These are phyloP conservation scores for Blastobotrys proliferans DNA, from an alignment of 1,139 yeast genomes.

Conservation along the genomic window DNA sequence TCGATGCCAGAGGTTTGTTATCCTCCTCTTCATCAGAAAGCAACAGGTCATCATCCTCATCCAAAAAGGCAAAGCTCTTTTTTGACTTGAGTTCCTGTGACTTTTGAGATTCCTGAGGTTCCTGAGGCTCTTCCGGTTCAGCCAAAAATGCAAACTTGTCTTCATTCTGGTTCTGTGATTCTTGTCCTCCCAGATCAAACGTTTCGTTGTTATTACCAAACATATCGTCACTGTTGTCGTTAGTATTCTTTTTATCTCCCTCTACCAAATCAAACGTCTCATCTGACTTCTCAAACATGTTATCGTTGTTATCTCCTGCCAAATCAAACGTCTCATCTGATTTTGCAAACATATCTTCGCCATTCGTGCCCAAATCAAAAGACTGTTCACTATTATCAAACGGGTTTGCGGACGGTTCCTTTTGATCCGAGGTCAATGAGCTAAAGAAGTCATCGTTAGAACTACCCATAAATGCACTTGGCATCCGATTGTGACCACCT, in stretches of 20 bases:
- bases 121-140: not conserved
- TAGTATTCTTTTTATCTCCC: not conserved
- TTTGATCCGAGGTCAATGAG: constrained; percentile 7
- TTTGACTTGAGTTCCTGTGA: not conserved
- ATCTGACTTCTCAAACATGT: not conserved
- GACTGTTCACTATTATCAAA: constrained; percentile 11
- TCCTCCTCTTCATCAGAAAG: constrained; percentile 22
- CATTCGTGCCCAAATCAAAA: constrained; percentile 14
- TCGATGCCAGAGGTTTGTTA: constrained; percentile 1
- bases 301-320: constrained; percentile 10
- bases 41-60: constrained; percentile 43
- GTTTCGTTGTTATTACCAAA: constrained; percentile 1
- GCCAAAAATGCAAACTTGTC: not conserved
- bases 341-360: constrained; percentile 8
- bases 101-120: not conserved
- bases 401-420: constrained; percentile 4
- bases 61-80: constrained; percentile 37
- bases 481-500: constrained; percentile 19
- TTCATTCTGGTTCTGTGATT: not conserved
- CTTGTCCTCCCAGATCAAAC: constrained; percentile 4
- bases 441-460: constrained; percentile 22
- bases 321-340: constrained; percentile 9
- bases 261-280: constrained; percentile 5
- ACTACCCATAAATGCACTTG: constrained; percentile 21
- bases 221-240: not conserved